phyloP scores from a whole-genome alignment of 2,329 filamentous ascomycete species.

The Coniochaeta hoffmannii region DNA sequence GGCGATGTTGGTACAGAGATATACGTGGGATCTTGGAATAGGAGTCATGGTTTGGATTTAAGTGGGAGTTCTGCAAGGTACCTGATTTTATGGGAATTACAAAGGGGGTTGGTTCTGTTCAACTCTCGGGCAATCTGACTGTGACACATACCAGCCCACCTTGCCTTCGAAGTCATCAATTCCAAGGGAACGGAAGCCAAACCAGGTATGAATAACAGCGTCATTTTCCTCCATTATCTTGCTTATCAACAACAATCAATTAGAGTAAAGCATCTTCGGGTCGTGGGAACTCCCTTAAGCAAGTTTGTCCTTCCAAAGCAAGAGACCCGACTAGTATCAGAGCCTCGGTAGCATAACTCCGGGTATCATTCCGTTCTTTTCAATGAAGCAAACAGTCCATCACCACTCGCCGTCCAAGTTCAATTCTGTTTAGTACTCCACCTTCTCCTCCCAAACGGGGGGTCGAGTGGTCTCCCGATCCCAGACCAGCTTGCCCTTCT shows the following conservation, averaged over 20 bases:
- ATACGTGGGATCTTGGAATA: no score
- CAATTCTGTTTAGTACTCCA: slow-evolving; percentile 20
- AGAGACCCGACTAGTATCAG: not conserved
- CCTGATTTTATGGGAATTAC: no score
- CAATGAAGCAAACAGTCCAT: not conserved
- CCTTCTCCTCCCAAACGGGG: slow-evolving; percentile 28
- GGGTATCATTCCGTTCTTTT: not conserved
- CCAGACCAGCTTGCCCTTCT: slow-evolving; percentile 48
- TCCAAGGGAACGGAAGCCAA: no score
- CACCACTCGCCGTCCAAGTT: no score
- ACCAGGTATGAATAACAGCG: not conserved
- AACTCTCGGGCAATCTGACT: no score
- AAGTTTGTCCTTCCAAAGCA: not conserved
- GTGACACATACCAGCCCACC: no score
- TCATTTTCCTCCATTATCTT: not conserved
- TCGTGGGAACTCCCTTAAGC: not conserved
- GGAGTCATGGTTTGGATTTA: no score
- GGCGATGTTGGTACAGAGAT: no score
- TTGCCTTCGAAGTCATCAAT: no score
- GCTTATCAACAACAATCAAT: not conserved
- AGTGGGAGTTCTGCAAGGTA: no score
- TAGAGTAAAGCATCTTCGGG: not conserved
- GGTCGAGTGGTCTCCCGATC: slow-evolving; percentile 23
- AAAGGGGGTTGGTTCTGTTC: no score
- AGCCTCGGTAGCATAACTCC: not conserved